Conservation (phyloP, 179 eudicot genomes). For the Vitellaria paradoxa region DNA sequence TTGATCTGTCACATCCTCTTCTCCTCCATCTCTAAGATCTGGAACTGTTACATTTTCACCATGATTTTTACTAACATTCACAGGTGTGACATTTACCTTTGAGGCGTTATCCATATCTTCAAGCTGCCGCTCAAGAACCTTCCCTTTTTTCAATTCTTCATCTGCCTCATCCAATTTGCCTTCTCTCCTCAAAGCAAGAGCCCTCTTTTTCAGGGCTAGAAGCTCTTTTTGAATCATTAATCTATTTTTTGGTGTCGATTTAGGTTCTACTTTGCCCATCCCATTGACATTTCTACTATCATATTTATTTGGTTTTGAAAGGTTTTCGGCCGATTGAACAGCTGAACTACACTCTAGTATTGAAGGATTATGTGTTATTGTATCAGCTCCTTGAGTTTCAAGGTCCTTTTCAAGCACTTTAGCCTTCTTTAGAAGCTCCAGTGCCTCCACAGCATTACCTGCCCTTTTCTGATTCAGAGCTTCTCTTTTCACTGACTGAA, state of each 20-base stretch:
- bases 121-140: constrained; percentile 83
- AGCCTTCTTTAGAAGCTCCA: constrained; percentile 68
- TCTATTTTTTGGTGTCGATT: constrained; percentile 58
- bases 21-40: constrained; percentile 40
- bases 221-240: constrained; percentile 78
- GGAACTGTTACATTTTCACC: constrained; percentile 31
- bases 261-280: constrained; percentile 22
- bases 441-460: constrained; percentile 61
- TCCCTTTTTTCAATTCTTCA: constrained; percentile 78
- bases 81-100: constrained; percentile 23
- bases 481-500: constrained; percentile 63
- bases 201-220: constrained; percentile 76
- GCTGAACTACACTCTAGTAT: background rate
- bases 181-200: constrained; percentile 81
- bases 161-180: constrained; percentile 86
- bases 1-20: constrained; percentile 74
- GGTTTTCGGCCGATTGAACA: constrained; percentile 14
- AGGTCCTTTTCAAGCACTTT: constrained; percentile 72
- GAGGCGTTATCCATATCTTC: constrained; percentile 68
- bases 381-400: constrained; percentile 25
- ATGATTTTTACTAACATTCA: constrained; percentile 18
- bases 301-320: constrained; percentile 10
- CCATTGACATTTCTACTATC: constrained; percentile 20
- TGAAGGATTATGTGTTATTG: background rate
- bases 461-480: constrained; percentile 61